phyloP scores from a whole-genome alignment of 2,329 filamentous ascomycete genomes.

The Immersiporthe knoxdaviesiana region DNA sequence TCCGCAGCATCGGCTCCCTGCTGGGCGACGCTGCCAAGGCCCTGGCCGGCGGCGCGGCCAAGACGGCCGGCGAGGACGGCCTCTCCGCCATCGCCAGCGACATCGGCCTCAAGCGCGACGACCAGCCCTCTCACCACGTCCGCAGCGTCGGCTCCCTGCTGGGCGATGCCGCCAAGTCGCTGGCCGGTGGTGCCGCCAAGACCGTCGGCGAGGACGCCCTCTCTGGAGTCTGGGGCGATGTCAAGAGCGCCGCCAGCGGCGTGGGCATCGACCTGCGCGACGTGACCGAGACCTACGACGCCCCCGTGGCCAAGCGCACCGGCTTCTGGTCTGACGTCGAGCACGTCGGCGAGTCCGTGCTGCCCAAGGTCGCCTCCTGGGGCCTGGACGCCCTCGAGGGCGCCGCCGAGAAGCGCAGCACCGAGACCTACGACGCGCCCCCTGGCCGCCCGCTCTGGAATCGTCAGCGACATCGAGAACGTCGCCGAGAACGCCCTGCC shows the following conservation, averaged over 20 bases:
- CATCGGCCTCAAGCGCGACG: conserved; percentile 10
- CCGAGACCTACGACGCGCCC: not conserved
- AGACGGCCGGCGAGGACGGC: not conserved
- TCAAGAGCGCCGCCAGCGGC: conserved; percentile 8
- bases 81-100: not conserved
- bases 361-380: not conserved
- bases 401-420: not conserved
- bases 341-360: not conserved
- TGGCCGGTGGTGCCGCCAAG: not conserved
- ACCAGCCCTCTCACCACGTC: not conserved
- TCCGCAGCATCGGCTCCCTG: not conserved
- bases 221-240: conserved; percentile 1
- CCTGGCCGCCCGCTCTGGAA: not conserved
- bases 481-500: not conserved
- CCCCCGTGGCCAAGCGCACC: conserved; percentile 9
- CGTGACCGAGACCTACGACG: conserved; percentile 9
- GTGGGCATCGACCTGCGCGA: conserved; percentile 5
- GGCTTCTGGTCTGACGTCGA: conserved; percentile 9
- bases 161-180: conserved; percentile 21
- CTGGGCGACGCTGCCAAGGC: conserved; percentile 9
- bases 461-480: not conserved
- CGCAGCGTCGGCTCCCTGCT: conserved; percentile 3
- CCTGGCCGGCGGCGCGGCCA: not conserved
- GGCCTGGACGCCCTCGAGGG: not conserved
- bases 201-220: conserved; percentile 8